Percentiles rank a stretch among this genome's conserved stretches.
Conservation (phyloP, 352 stramenopile species). For the Phytophthora megakarya region DNA sequence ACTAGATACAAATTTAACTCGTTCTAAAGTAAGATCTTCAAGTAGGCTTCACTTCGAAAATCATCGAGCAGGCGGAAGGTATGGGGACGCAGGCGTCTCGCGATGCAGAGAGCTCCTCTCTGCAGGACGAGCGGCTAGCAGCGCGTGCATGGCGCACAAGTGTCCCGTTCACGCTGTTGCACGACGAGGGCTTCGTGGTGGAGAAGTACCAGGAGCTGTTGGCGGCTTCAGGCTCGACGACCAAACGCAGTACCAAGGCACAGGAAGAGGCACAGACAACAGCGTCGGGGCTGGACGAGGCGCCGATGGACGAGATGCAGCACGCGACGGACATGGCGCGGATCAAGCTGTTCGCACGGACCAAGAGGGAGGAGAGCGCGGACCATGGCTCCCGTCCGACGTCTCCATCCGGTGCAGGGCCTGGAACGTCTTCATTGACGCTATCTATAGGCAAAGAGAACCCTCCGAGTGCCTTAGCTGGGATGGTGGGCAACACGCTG, state of each 20-base stretch:
- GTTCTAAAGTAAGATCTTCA: background rate
- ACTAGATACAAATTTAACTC: no score
- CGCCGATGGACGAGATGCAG: constrained; percentile 61
- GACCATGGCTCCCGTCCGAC: constrained; percentile 12
- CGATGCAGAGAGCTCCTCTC: constrained; percentile 2
- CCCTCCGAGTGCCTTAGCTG: constrained; percentile 38
- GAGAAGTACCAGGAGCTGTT: constrained; percentile 69
- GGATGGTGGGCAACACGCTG: constrained; percentile 46
- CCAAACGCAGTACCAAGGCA: constrained; percentile 6
- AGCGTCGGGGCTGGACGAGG: constrained; percentile 57
- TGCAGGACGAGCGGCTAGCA: constrained; percentile 23
- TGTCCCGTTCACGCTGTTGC: constrained; percentile 69
- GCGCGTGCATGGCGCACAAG: constrained; percentile 54
- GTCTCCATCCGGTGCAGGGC: constrained; percentile 12
- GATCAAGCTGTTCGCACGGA: constrained; percentile 55
- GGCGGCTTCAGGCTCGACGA: background rate
- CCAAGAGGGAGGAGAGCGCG: constrained; percentile 1
- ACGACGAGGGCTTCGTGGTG: constrained; percentile 69
- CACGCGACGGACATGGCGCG: constrained; percentile 58
- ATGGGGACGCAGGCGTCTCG: constrained; percentile 40
- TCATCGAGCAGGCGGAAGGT: background rate
- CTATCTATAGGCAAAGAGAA: constrained; percentile 30
- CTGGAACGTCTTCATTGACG: background rate
- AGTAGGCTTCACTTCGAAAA: background rate
- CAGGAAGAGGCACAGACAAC: constrained; percentile 37